Evolutionary conservation across 495 filamentous ascomycete species (phyloP), one percentile per base, ranked within the genome.

Genomic region (Daldinia concentrica): DNA sequence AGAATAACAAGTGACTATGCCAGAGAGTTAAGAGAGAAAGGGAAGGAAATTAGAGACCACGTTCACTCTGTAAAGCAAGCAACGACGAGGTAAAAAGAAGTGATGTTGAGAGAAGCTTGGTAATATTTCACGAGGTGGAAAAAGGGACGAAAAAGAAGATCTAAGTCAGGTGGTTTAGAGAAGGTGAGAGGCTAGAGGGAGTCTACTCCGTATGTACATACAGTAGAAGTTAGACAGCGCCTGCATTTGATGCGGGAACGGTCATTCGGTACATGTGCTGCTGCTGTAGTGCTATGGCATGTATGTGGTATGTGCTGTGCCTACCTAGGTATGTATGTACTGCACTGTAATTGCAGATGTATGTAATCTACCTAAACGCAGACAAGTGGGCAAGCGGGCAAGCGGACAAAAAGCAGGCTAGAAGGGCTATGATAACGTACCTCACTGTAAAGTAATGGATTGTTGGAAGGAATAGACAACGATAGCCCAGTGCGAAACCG

Each of bases 61-160:
- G 37, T 59, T 39, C 14, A 54, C 57, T 58, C 60, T 30, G 30
- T 27, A 51, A 36, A 24, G 30, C 51, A 57, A 66, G 34, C 56
- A 62, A 65, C 39, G 41, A 68, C 59, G 41, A 64, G 58, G 61
- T 52, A 60, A 29, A 61, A 64, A 45, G 60, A 58, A 43, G 63
- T 61, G 43, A 68, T 64, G 64, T 73, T 73, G 60, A 62, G 70
- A 73, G 52, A 56, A 27, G 54, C 55, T 68, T 61, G 69, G 36
- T 58, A 65, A 68, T 73, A 68, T 64, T 64, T 62, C 61, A 62
- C 61, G 34, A 73, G 61, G 61, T 68, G 29, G 57, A 19, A 59
- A 60, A 52, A 58, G 37, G 65, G 61, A 73, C 61, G 61, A 65
- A 73, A 73, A 65, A 62, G 58, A 55, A 51, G 61, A 66, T 60